Evolutionary conservation across 345 rosid genomes (phyloP).

Genomic region (Lumnitzera littorea): DNA sequence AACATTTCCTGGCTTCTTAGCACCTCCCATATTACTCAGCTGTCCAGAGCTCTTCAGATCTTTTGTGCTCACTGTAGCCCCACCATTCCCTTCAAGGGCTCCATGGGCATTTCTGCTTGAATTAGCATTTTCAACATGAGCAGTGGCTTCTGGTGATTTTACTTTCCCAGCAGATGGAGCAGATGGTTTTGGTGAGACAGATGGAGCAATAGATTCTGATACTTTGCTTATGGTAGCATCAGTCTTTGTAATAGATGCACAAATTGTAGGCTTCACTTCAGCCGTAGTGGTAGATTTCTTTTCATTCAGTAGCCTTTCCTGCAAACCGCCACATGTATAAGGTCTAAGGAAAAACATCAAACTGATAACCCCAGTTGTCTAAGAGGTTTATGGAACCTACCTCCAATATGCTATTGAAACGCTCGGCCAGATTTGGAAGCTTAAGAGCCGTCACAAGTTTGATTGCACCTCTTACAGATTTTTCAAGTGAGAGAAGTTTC

Average conservation of each 20-base stretch:
- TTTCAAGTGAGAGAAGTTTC: conserved; percentile 62
- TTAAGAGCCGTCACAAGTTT: conserved; percentile 81
- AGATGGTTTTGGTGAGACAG: conserved; percentile 29
- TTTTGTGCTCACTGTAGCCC: conserved; percentile 13
- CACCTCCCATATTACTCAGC: conserved; percentile 15
- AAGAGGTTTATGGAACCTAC: conserved; percentile 18
- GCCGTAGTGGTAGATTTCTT: conserved; percentile 23
- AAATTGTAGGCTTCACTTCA: conserved; percentile 8
- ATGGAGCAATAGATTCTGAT: conserved; percentile 21
- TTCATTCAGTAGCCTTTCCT: conserved; percentile 74
- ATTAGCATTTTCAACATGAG: conserved; percentile 9
- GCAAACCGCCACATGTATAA: conserved; percentile 14
- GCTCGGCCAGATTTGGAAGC: conserved; percentile 87
- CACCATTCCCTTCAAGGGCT: conserved; percentile 7
- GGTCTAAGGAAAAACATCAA: not conserved
- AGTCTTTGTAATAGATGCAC: conserved; percentile 14
- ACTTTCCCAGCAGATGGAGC: conserved; percentile 44
- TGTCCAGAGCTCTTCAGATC: conserved; percentile 3
- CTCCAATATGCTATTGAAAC: conserved; percentile 77
- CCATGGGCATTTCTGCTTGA: not conserved
- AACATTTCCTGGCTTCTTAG: conserved; percentile 5
- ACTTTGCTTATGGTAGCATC: conserved; percentile 23
- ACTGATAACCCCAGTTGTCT: not conserved
- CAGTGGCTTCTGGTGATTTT: conserved; percentile 21
- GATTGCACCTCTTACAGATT: conserved; percentile 84